A percentile compares a stretch with the other conserved stretches of the same genome.
phyloP scores from a whole-genome alignment of 2,329 filamentous ascomycete species.

The Cladophialophora carrionii region DNA sequence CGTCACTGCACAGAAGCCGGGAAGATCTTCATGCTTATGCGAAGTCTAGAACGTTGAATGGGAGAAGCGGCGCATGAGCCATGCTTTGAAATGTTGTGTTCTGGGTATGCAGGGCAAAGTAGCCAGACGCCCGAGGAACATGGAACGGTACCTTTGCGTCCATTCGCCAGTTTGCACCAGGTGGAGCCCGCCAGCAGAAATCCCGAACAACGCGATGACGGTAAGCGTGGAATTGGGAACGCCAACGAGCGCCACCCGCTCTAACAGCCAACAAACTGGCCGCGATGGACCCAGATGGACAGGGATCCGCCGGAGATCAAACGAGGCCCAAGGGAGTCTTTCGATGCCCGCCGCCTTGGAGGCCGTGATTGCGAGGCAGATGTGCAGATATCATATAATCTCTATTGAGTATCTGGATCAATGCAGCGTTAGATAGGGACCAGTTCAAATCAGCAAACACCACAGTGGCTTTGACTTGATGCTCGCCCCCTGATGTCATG shows the following conservation, averaged over 20 bases:
- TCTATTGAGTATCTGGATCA: background rate
- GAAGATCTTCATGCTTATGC: constrained; percentile 17
- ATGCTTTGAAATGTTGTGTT: constrained; percentile 5
- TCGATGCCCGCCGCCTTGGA: background rate
- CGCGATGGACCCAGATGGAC: background rate
- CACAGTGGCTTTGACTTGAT: background rate
- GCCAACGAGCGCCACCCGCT: constrained; percentile 18
- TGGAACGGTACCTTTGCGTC: constrained; percentile 1
- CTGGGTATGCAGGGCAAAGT: constrained; percentile 19
- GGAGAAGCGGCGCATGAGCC: background rate
- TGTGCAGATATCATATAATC: background rate
- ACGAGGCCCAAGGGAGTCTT: background rate
- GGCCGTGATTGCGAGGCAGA: background rate
- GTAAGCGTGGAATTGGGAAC: constrained; percentile 23
- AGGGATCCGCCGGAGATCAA: constrained; percentile 12
- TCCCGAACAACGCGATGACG: constrained; percentile 17
- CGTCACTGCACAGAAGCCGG: constrained; percentile 5
- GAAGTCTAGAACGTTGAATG: constrained; percentile 8
- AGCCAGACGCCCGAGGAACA: constrained; percentile 13
- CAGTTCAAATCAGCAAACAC: background rate
- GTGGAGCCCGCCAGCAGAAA: constrained; percentile 4
- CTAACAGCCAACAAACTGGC: constrained; percentile 13
- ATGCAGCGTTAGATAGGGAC: background rate
- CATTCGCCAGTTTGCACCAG: background rate
- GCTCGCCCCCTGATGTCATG: constrained; percentile 6